Percentiles rank a stretch among this genome's conserved stretches.
Conservation (phyloP, 208 protist species). For the Trypanosoma theileri region DNA sequence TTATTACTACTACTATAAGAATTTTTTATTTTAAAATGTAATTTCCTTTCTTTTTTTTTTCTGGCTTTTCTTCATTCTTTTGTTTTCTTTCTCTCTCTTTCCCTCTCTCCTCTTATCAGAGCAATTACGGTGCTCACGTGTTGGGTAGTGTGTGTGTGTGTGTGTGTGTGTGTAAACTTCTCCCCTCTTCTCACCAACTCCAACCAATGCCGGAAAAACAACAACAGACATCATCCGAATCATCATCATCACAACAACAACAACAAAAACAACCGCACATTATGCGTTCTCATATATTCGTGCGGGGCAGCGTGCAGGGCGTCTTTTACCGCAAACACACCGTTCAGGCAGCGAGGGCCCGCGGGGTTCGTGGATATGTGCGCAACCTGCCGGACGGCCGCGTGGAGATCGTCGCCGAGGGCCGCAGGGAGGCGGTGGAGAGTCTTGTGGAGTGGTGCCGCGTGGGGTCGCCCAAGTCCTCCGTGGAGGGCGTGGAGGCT, state of each 20-base stretch:
- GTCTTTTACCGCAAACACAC: conserved; percentile 91
- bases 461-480: conserved; percentile 68
- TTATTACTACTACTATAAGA: too few species aligned
- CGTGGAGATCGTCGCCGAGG: conserved; percentile 80
- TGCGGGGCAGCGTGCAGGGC: conserved; percentile 84
- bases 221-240: neutral
- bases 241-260: neutral
- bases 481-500: conserved; percentile 27
- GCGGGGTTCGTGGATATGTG: conserved; percentile 78
- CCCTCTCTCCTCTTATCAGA: too few species aligned
- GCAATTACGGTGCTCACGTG: too few species aligned
- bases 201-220: neutral
- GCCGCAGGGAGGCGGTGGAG: conserved; percentile 36
- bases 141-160: too few species aligned
- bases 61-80: too few species aligned
- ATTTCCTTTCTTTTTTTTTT: too few species aligned
- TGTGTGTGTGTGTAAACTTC: too few species aligned
- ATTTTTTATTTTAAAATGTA: too few species aligned
- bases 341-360: conserved; percentile 33
- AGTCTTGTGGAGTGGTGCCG: conserved; percentile 75
- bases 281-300: conserved; percentile 52
- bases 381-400: conserved; percentile 72
- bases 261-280: neutral
- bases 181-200: too few species aligned
- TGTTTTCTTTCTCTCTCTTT: too few species aligned